phyloP scores from a whole-genome alignment of 2,329 filamentous ascomycete species.

The Penicillium oxalicum region DNA sequence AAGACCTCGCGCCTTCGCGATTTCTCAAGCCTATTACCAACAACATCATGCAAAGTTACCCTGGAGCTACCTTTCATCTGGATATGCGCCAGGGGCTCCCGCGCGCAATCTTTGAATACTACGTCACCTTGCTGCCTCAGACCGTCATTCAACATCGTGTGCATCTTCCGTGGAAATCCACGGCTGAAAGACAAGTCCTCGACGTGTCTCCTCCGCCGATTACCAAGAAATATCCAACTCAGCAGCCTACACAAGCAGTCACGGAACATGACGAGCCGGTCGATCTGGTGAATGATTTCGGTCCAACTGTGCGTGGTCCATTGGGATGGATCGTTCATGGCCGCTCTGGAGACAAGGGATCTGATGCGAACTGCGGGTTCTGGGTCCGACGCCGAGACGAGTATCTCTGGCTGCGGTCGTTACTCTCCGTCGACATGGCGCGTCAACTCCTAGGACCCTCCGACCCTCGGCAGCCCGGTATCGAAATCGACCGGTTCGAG shows the following conservation, averaged over 20 bases:
- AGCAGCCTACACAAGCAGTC: conserved; percentile 18
- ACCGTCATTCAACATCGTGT: conserved; percentile 19
- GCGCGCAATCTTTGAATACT: conserved; percentile 30
- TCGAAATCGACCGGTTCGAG: conserved; percentile 43
- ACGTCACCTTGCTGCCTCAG: conserved; percentile 25
- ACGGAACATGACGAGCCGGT: conserved; percentile 8
- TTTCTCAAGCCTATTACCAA: conserved; percentile 36
- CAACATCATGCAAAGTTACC: conserved; percentile 39
- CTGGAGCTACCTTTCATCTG: conserved; percentile 31
- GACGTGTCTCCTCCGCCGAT: conserved; percentile 16
- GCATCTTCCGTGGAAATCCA: conserved; percentile 24
- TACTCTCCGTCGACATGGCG: conserved; percentile 15
- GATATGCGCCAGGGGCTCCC: conserved; percentile 31
- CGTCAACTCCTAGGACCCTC: conserved; percentile 16
- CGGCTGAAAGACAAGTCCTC: conserved; percentile 15
- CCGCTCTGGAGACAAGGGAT: conserved; percentile 42
- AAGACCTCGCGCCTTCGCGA: conserved; percentile 27
- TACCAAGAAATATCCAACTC: conserved; percentile 18
- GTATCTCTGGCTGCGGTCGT: conserved; percentile 38
- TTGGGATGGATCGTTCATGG: conserved; percentile 34
- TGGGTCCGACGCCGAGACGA: conserved; percentile 41
- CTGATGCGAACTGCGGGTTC: conserved; percentile 43
- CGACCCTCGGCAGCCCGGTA: conserved; percentile 2
- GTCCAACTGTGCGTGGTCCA: conserved; percentile 20
- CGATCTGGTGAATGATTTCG: conserved; percentile 18